Evolutionary conservation across 2,329 filamentous ascomycete genomes (phyloP), one percentile per base, ranked within the genome.

Genomic region (Sphaerulina musiva): DNA sequence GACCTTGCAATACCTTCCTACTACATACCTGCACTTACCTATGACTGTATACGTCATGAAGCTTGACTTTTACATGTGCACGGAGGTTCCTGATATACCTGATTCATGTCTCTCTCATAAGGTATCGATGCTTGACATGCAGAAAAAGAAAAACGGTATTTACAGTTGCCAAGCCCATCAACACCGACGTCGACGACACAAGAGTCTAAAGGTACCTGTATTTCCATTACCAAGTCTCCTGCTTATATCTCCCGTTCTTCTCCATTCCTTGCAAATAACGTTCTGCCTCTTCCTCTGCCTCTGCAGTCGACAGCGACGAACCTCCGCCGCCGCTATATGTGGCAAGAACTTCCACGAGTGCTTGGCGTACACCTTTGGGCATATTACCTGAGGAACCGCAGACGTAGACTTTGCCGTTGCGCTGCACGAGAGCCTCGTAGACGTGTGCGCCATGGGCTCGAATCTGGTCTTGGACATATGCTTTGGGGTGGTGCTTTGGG

Each of bases 381-480:
- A 89, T 89, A 55, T 79, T 80, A 0, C 85, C 85, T 0, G 82
- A 85, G 0, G 80, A 81, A 10, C 80, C 80, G 62, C 79, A 82
- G 17, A 83, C 73, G 60, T 77, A 81, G 1, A 82, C 74, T 11
- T 80, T 76, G 0, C 82, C 84, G 0, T 70, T 62, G 10, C 73
- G 65, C 36, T 76, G 72, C 36, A 76, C 69, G 4, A 87, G 66
- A n/a, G 80, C 67, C 11, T 74, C 66, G 61, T 76, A 80, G 1
- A 85, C 74, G 10, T 74, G 61, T 6, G 64, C 62, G 2, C 72
- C 73, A 31, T 82, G 71, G 59, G 79, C 72, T 1, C 77, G 74
- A 12, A 87, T 74, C 3, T 79, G 69, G 63, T 86, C 79, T 66
- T 89, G 85, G 1, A 88, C 84, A 59, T 89, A 89, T 6, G 83